These are phyloP conservation scores for Edaphochlamys debaryana DNA, from an alignment of 139 green algal species.

Conservation along the genomic window DNA sequence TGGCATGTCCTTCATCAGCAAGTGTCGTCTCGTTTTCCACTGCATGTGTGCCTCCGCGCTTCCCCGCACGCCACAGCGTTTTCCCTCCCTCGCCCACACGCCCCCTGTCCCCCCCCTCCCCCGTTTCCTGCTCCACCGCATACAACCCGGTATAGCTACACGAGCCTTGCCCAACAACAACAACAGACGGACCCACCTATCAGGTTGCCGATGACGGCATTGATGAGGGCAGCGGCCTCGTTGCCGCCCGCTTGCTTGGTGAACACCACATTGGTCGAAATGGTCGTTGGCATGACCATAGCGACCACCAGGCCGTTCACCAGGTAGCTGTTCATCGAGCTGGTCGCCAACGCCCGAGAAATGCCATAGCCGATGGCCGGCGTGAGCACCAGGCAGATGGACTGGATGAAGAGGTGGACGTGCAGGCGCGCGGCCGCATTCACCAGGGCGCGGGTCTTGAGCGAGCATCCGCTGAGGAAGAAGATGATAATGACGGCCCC, in stretches of 20 bases:
- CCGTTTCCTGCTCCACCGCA: too few relatives aligned
- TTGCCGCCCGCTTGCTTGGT: constrained; percentile 53
- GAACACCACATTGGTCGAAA: constrained; percentile 63
- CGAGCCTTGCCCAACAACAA: too few relatives aligned
- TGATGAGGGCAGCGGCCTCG: constrained; percentile 55
- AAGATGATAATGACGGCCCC: constrained; percentile 65
- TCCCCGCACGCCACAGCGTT: too few relatives aligned
- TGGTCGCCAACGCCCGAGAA: neutral
- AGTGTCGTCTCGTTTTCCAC: too few relatives aligned
- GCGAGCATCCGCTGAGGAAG: constrained; percentile 46
- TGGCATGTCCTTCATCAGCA: too few relatives aligned
- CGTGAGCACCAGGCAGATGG: constrained; percentile 45
- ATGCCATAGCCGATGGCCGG: constrained; percentile 53
- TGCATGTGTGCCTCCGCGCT: too few relatives aligned
- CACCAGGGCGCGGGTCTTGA: constrained; percentile 55
- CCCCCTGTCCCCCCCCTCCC: too few relatives aligned
- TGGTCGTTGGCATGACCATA: constrained; percentile 61
- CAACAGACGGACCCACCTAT: too few relatives aligned
- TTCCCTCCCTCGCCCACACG: too few relatives aligned
- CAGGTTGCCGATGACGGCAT: constrained; percentile 62
- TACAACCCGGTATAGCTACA: too few relatives aligned
- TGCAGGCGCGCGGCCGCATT: constrained; percentile 37
- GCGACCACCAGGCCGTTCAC: constrained; percentile 53
- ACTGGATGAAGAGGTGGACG: constrained; percentile 55
- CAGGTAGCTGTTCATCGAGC: constrained; percentile 36